These are phyloP conservation scores for Fusarium mexicanum DNA, from an alignment of 2,329 filamentous ascomycete genomes.

Conservation along the genomic window DNA sequence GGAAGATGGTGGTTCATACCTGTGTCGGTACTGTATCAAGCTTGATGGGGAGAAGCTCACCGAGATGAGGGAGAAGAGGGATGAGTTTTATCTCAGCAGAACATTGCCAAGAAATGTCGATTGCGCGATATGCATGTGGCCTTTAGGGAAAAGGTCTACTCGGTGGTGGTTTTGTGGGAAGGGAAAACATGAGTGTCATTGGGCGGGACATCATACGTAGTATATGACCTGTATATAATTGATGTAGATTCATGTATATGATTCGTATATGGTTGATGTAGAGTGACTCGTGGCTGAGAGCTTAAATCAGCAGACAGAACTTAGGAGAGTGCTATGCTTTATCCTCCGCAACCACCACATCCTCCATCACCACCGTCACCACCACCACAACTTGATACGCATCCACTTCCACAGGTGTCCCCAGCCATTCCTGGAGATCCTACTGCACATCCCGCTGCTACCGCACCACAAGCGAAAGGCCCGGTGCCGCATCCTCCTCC, in stretches of 20 bases:
- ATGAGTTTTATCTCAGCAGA: neutral
- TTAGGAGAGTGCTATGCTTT: neutral
- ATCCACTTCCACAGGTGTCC: conserved; percentile 37
- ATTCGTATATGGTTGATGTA: neutral
- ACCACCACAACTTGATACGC: conserved; percentile 25
- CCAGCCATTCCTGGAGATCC: conserved; percentile 21
- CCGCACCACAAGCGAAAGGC: conserved; percentile 29
- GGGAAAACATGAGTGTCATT: conserved; percentile 23
- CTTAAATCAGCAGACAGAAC: too few relatives aligned
- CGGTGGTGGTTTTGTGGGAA: conserved; percentile 23
- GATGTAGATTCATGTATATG: neutral
- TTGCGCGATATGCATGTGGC: conserved; percentile 5
- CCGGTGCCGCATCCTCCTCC: conserved; percentile 24
- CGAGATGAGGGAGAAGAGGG: neutral
- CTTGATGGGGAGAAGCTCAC: neutral
- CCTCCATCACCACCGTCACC: conserved; percentile 24
- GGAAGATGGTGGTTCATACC: neutral
- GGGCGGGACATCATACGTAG: conserved; percentile 14
- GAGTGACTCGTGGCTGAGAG: too few relatives aligned
- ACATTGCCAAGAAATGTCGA: neutral
- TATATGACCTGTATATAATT: too few relatives aligned
- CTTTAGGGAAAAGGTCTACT: neutral
- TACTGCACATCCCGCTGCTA: conserved; percentile 23
- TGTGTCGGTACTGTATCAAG: neutral
- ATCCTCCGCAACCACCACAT: conserved; percentile 32